Percentiles rank a stretch among this genome's conserved stretches.
Evolutionary conservation across 2,329 filamentous ascomycete species (phyloP).

Genomic region (Bipolaris cookei): DNA sequence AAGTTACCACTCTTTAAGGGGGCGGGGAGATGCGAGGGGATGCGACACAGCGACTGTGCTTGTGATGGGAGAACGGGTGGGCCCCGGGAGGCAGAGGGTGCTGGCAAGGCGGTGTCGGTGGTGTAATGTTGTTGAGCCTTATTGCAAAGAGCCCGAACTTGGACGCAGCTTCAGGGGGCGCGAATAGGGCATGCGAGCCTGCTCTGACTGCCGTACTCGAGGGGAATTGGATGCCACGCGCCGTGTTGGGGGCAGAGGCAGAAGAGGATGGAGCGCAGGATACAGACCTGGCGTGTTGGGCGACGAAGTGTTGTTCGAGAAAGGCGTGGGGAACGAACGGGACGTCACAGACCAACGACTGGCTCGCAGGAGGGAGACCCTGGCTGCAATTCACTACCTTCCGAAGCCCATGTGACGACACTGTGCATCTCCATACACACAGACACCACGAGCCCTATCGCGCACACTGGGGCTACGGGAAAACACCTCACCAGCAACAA

Average conservation of each 20-base stretch:
- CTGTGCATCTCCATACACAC: conserved; percentile 7
- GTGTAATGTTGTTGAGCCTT: conserved; percentile 31
- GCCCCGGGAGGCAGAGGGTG: conserved; percentile 17
- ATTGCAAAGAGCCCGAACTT: conserved; percentile 25
- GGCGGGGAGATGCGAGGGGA: conserved; percentile 11
- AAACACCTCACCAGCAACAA: background rate
- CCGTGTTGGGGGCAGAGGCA: conserved; percentile 16
- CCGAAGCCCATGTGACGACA: conserved; percentile 16
- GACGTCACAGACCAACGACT: conserved; percentile 26
- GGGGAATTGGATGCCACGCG: conserved; percentile 53
- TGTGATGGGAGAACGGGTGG: conserved; percentile 20
- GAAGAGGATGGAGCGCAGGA: conserved; percentile 16
- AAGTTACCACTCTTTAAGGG: conserved; percentile 8
- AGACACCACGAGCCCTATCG: background rate
- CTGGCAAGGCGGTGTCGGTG: conserved; percentile 23
- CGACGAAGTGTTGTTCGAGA: conserved; percentile 31
- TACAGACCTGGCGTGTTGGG: conserved; percentile 32
- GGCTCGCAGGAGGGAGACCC: conserved; percentile 23
- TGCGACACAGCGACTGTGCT: conserved; percentile 23
- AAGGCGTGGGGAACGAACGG: conserved; percentile 26
- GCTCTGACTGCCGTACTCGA: conserved; percentile 50
- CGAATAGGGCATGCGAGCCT: conserved; percentile 30
- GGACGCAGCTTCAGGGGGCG: conserved; percentile 30
- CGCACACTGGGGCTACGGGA: background rate
- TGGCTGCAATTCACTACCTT: conserved; percentile 25